Evolutionary conservation across 257 asterid genomes (phyloP).

Genomic region (Voacanga thouarsii): DNA sequence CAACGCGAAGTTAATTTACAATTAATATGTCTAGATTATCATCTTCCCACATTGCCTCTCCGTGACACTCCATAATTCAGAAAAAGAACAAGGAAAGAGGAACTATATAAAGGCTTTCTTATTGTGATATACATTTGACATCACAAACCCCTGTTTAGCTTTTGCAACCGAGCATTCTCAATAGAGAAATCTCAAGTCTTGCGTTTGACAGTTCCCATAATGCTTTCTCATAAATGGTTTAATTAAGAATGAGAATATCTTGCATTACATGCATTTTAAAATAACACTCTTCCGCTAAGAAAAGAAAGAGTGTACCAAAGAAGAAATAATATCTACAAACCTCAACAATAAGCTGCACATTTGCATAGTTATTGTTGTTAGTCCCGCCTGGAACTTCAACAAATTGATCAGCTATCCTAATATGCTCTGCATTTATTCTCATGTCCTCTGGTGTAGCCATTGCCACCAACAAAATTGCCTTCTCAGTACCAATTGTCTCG

Average conservation of each 20-base stretch:
- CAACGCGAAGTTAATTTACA: constrained; percentile 13
- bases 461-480: constrained; percentile 93
- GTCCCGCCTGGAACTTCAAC: constrained; percentile 99
- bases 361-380: constrained; percentile 95
- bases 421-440: constrained; percentile 99
- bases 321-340: constrained; percentile 37
- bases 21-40: not conserved
- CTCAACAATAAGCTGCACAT: constrained; percentile 98
- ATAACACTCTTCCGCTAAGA: constrained; percentile 11
- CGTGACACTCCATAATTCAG: not conserved
- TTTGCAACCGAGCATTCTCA: not conserved
- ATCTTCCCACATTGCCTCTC: not conserved
- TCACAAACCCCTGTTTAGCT: constrained; percentile 3
- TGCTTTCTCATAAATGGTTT: not conserved
- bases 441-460: constrained; percentile 99
- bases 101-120: not conserved
- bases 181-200: not conserved
- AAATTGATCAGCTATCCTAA: constrained; percentile 96
- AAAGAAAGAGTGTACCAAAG: constrained; percentile 5
- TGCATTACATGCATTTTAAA: not conserved
- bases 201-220: not conserved
- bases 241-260: not conserved
- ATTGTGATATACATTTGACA: not conserved
- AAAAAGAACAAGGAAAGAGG: not conserved
- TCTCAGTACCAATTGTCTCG: constrained; percentile 93